These are phyloP conservation scores for Albizia julibrissin DNA, from an alignment of 306 rosid genomes.

Conservation along the genomic window DNA sequence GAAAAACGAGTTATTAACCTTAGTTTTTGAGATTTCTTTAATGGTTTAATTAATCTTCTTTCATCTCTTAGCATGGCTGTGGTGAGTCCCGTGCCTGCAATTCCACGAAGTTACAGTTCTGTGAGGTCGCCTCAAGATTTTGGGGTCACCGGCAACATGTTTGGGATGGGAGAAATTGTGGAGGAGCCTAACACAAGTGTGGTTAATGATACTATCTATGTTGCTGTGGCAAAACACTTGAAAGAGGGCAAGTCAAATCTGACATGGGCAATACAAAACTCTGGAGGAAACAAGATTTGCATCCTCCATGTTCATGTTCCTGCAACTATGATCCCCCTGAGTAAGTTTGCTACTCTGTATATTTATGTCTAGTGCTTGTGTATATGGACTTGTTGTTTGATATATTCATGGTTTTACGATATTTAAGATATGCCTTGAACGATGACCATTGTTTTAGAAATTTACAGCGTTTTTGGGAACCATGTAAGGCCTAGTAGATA, in stretches of 20 bases:
- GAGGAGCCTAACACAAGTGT: constrained; percentile 50
- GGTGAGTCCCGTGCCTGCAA: constrained; percentile 57
- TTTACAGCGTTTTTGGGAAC: background rate
- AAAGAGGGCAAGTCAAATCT: constrained; percentile 68
- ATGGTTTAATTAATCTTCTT: constrained; percentile 25
- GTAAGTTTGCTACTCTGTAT: constrained; percentile 49
- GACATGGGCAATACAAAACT: constrained; percentile 65
- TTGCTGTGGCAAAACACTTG: constrained; percentile 70
- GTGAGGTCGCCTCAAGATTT: constrained; percentile 40
- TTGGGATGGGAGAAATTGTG: constrained; percentile 46
- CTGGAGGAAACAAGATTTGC: constrained; percentile 75
- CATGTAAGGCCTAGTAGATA: background rate
- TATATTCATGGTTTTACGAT: constrained; percentile 12
- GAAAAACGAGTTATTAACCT: background rate
- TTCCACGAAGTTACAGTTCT: constrained; percentile 36
- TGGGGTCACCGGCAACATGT: constrained; percentile 35
- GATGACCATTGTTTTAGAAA: no score
- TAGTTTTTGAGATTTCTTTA: background rate
- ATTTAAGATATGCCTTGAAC: no score
- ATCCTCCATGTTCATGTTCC: constrained; percentile 70
- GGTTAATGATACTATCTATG: constrained; percentile 56
- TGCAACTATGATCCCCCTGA: constrained; percentile 68
- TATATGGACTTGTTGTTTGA: constrained; percentile 7
- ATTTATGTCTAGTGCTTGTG: constrained; percentile 15
- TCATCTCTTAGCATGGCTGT: constrained; percentile 53